Base-by-base conservation (phyloP, 2,329 filamentous ascomycete species). In the Ceratocystis cubensis region DNA sequence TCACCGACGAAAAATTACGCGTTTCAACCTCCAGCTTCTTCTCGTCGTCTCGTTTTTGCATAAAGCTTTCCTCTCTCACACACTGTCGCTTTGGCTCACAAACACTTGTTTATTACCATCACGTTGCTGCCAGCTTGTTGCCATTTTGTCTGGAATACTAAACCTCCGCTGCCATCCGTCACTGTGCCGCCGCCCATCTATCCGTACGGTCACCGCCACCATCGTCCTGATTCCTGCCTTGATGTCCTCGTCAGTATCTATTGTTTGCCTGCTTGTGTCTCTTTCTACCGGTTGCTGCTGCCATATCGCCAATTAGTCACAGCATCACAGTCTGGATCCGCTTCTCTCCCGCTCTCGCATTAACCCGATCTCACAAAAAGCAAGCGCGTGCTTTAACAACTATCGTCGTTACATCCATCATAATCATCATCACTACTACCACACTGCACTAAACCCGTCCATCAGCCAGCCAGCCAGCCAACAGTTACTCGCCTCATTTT, bases 301-400 rank as follows among this genome's bases (percentile, higher is more conserved):
- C 46, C 17, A 48, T 22, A 50, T 50, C 20, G 48, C 48, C 20
- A 50, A 25, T 50, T 50, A 20, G 22, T 50, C 48, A 50, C 48
- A 13, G 48, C 48, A 50, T 50, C 48, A 22, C 48, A 13, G 56
- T 33, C 25, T 61, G 37, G n/a, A 41, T 61, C 37, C 57, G 57
- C 57, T 44, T 61, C 33, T 20, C 57, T 61, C n/a, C 41, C 57
- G 30, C 15, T 30, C 30, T 57, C 53, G 46, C 46, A 50, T 50
- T 22, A n/a, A 22, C n/a, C 46, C 6, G 46, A n/a, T 37, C 33
- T 41, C 37, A 13, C 46, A 20, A 20, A 50, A 20, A 50, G 13
- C 48, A 50, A 50, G 48, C 48, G 48, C 48, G 48, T 50, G 20
- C n/a, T 22, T 50, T 50, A 20, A 13, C 48, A 20, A 50, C 48